Percentiles rank a stretch among this genome's conserved stretches.
phyloP scores from a whole-genome alignment of 2,329 filamentous ascomycete genomes.

The Hymenoscyphus salicellus region DNA sequence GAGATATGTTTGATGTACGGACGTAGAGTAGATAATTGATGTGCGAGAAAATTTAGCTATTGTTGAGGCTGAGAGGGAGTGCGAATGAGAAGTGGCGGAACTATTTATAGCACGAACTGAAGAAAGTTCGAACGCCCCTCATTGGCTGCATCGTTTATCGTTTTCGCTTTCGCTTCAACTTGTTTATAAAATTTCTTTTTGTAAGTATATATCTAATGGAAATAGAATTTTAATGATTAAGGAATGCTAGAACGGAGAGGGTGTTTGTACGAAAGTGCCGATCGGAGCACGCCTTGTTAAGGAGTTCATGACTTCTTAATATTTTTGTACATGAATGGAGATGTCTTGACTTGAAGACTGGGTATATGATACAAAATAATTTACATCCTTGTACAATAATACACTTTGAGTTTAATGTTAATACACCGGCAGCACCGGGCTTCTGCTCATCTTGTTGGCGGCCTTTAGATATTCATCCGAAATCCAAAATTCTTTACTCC shows the following conservation, averaged over 20 bases:
- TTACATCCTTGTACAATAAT: not conserved
- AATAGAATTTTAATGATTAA: too few species aligned
- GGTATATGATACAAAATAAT: slow-evolving; percentile 2
- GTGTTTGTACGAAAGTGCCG: not conserved
- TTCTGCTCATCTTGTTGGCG: not conserved
- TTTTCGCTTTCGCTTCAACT: not conserved
- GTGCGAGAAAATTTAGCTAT: not conserved
- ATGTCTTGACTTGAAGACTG: not conserved
- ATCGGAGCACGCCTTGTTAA: not conserved
- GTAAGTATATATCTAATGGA: too few species aligned
- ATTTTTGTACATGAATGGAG: not conserved
- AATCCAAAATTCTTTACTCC: not conserved
- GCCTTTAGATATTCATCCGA: not conserved
- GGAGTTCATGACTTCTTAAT: not conserved
- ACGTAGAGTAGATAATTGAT: too few species aligned
- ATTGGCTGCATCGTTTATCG: not conserved
- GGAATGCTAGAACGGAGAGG: too few species aligned
- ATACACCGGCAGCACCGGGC: not conserved
- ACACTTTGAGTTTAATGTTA: not conserved
- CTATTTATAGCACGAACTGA: not conserved
- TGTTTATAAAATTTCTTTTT: not conserved
- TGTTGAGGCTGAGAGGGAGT: not conserved
- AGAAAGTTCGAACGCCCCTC: not conserved
- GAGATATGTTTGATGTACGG: too few species aligned
- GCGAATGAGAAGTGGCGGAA: not conserved